A percentile compares a stretch with the other conserved stretches of the same genome.
Conservation (phyloP, 2,329 filamentous ascomycete genomes). For the Huntiella abstrusa region DNA sequence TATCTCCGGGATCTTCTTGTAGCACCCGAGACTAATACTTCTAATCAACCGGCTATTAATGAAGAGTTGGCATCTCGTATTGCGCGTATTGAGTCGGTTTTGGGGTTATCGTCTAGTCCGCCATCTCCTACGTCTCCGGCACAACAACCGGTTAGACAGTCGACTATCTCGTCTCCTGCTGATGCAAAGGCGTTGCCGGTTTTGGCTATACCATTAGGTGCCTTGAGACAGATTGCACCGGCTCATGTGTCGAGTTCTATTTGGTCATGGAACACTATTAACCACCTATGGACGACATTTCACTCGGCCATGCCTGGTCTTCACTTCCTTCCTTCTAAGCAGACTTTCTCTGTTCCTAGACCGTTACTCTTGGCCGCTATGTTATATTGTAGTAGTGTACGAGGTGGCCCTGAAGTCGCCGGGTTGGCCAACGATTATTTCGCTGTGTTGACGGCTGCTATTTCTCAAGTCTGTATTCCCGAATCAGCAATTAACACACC, state of each 20-base stretch:
- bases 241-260: constrained; percentile 14
- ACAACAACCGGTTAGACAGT: not conserved
- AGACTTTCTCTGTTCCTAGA: constrained; percentile 23
- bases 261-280: constrained; percentile 18
- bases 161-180: too few species aligned
- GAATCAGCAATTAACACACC: constrained; percentile 14
- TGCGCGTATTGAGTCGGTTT: constrained; percentile 15
- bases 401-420: constrained; percentile 18
- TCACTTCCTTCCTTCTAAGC: constrained; percentile 25
- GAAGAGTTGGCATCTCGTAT: constrained; percentile 12
- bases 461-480: constrained; percentile 23
- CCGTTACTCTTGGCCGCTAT: constrained; percentile 26
- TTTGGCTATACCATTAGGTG: too few species aligned
- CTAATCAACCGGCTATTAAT: constrained; percentile 11
- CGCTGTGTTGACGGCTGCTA: constrained; percentile 20
- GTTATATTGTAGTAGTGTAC: constrained; percentile 23
- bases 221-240: not conserved
- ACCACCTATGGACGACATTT: constrained; percentile 21
- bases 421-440: constrained; percentile 22
- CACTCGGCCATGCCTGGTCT: constrained; percentile 26
- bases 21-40: constrained; percentile 11
- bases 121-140: not conserved
- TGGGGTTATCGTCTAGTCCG: constrained; percentile 13
- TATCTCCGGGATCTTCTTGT: constrained; percentile 10
- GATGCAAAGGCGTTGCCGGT: too few species aligned